These are phyloP conservation scores for Cryoendolithus antarcticus DNA, from an alignment of 2,329 filamentous ascomycete species.

Conservation along the genomic window DNA sequence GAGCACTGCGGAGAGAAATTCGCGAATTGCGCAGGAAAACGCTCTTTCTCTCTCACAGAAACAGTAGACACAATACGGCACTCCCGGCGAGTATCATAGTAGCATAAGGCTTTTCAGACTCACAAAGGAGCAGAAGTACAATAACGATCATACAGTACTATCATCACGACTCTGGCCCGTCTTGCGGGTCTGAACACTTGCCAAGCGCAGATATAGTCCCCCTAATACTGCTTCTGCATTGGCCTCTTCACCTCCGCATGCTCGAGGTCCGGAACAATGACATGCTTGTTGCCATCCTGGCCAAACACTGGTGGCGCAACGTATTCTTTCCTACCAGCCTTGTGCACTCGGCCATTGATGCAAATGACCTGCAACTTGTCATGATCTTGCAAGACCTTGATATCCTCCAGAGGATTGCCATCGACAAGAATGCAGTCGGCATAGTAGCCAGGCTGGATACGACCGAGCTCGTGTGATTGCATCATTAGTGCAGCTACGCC, in stretches of 20 bases:
- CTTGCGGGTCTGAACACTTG: too few relatives aligned
- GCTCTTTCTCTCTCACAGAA: too few relatives aligned
- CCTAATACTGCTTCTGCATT: conserved; percentile 5
- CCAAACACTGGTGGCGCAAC: conserved; percentile 2
- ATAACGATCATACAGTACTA: too few relatives aligned
- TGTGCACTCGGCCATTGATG: conserved; percentile 38
- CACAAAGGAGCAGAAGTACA: too few relatives aligned
- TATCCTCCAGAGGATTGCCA: conserved; percentile 39
- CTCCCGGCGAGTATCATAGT: too few relatives aligned
- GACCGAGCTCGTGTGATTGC: conserved; percentile 35
- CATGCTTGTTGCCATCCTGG: conserved; percentile 3
- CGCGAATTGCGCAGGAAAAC: too few relatives aligned
- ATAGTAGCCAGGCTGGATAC: conserved; percentile 36
- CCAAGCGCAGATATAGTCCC: too few relatives aligned
- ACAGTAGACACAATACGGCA: too few relatives aligned
- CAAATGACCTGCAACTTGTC: conserved; percentile 33
- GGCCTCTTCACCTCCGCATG: conserved; percentile 1
- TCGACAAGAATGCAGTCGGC: conserved; percentile 37
- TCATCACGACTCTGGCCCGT: too few relatives aligned
- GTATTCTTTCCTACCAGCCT: conserved; percentile 19
- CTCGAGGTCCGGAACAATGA: conserved; percentile 6
- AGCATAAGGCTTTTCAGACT: too few relatives aligned
- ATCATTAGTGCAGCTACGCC: conserved; percentile 38
- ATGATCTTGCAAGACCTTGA: conserved; percentile 35
- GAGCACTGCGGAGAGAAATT: too few relatives aligned